A percentile compares a stretch with the other conserved stretches of the same genome.
These are phyloP conservation scores for Naganishia albida DNA, from an alignment of 1,284 basidiomycete species.

Conservation along the genomic window DNA sequence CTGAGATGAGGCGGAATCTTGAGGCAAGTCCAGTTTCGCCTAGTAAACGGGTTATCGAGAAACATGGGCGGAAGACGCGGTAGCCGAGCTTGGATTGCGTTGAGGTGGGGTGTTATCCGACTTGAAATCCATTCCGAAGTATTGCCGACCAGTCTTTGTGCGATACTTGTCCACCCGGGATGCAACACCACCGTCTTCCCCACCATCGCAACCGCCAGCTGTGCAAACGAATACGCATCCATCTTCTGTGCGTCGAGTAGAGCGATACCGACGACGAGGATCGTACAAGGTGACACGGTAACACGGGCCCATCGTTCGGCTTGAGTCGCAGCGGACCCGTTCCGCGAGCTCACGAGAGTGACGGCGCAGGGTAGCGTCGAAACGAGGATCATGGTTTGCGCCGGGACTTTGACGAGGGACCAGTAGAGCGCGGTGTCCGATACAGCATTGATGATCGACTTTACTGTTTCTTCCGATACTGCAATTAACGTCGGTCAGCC, in stretches of 20 bases:
- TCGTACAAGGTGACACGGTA: background rate
- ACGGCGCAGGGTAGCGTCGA: constrained; percentile 3
- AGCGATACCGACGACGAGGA: background rate
- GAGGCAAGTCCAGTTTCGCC: too few species aligned
- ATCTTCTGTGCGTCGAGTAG: background rate
- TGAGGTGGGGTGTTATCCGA: too few species aligned
- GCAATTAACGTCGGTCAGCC: too few species aligned
- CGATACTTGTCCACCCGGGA: too few species aligned
- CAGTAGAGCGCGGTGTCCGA: constrained; percentile 4
- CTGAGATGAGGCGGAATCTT: background rate
- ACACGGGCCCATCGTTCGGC: too few species aligned
- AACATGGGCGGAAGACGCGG: background rate
- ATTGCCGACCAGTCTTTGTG: too few species aligned
- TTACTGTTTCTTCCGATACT: too few species aligned
- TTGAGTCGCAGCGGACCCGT: too few species aligned
- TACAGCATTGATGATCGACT: too few species aligned
- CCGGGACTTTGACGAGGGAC: constrained; percentile 11
- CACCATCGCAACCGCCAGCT: background rate
- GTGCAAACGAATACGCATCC: constrained; percentile 14
- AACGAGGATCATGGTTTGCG: background rate
- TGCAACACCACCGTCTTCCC: background rate
- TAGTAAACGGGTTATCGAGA: background rate
- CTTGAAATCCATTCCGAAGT: too few species aligned
- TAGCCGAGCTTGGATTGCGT: too few species aligned
- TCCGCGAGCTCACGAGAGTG: background rate